Conservation (phyloP, 805 yeast genomes). For the Pichia pseudocactophila region DNA sequence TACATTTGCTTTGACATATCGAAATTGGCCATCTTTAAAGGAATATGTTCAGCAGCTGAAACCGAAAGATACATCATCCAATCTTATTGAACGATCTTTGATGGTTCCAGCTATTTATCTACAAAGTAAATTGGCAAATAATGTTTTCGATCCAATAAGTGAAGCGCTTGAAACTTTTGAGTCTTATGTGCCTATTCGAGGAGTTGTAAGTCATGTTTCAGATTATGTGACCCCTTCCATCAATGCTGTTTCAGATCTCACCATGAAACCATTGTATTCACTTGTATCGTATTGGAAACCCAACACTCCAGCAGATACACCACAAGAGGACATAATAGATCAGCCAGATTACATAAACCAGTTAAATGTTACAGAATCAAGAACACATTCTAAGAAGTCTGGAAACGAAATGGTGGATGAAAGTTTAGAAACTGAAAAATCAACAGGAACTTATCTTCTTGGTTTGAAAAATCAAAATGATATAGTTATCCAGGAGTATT, state of each 20-base stretch:
- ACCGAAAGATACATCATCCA: conserved; percentile 16
- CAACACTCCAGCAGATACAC: neutral
- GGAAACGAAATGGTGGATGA: conserved; percentile 4
- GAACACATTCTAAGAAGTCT: conserved; percentile 2
- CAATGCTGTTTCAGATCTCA: neutral
- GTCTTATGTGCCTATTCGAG: conserved; percentile 14
- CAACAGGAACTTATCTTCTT: conserved; percentile 20
- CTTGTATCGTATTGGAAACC: conserved; percentile 2
- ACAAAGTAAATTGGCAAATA: conserved; percentile 21
- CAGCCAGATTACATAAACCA: too few relatives aligned
- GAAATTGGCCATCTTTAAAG: conserved; percentile 21
- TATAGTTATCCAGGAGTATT: conserved; percentile 12
- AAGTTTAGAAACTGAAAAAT: conserved; percentile 7
- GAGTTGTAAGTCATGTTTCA: neutral
- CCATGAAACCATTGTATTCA: conserved; percentile 7
- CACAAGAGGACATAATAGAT: too few relatives aligned
- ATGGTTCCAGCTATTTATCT: conserved; percentile 20
- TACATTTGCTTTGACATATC: conserved; percentile 18
- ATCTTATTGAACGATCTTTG: conserved; percentile 23
- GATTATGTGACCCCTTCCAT: conserved; percentile 3
- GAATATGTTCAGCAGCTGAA: conserved; percentile 14
- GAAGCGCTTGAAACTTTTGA: conserved; percentile 19
- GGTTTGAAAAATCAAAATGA: conserved; percentile 18
- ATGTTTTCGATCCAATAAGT: conserved; percentile 24
- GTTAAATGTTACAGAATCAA: conserved; percentile 4